phyloP scores from a whole-genome alignment of 306 rosid genomes.

The Cyclanthera cordifolia region DNA sequence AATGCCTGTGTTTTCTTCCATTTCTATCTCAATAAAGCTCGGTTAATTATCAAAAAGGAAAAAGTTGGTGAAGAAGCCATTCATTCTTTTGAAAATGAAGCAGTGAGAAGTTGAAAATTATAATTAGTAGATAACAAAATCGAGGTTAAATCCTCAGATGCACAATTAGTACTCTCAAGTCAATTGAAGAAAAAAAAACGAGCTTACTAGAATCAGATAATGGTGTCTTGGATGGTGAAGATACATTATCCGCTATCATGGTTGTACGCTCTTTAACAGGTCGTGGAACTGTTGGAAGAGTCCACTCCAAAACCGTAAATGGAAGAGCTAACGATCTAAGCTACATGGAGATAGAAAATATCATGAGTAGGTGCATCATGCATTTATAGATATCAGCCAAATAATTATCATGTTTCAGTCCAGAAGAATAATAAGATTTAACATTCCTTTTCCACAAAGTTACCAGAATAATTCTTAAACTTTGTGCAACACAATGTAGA shows the following conservation, averaged over 20 bases:
- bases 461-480: background rate
- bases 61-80: background rate
- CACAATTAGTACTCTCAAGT: too few species aligned
- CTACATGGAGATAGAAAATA: conserved; percentile 67
- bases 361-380: conserved; percentile 30
- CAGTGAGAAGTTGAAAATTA: background rate
- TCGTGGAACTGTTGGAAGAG: conserved; percentile 83
- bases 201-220: conserved; percentile 66
- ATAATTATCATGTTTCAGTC: conserved; percentile 4
- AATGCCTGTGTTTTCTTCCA: too few species aligned
- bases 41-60: too few species aligned
- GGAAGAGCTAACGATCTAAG: conserved; percentile 99
- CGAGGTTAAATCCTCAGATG: too few species aligned
- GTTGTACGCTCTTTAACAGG: conserved; percentile 42
- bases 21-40: too few species aligned
- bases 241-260: conserved; percentile 29
- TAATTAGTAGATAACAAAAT: too few species aligned
- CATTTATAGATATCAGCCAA: conserved; percentile 12
- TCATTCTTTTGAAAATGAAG: background rate
- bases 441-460: background rate
- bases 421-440: background rate
- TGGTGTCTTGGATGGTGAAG: conserved; percentile 28
- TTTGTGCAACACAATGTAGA: conserved; percentile 4
- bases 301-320: conserved; percentile 98
- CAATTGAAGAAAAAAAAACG: too few species aligned